Evolutionary conservation across 345 rosid genomes (phyloP), one percentile per base, ranked within the genome.

Genomic region (Nephelium lappaceum): DNA sequence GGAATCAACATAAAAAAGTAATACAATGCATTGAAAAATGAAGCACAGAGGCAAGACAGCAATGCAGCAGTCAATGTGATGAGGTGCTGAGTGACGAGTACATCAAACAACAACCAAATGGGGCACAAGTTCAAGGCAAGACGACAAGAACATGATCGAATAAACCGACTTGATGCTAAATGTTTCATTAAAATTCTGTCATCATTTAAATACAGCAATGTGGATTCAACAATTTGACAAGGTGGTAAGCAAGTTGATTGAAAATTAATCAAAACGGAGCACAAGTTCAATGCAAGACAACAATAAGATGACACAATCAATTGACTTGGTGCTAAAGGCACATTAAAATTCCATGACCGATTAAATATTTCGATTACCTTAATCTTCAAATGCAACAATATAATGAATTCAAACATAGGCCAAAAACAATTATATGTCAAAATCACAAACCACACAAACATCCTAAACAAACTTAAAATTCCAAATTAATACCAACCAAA

Each of bases 361-460:
- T 27, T 36, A 31, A 68, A 8, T 49, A 27, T 19, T 19, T 11
- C 19, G 5, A 51, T 49, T 8, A 38, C 10, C 62, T 49, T n/a
- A 75, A 74, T 74, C 12, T 39, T 73, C 65, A 18, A 72, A 55
- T 9, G 47, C 23, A 55, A 74, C 39, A 41, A 25, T 18, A 11
- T 19, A 11, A 47, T 45, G 36, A 43, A 63, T 49, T 24, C 14
- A 27, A 23, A 75, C 12, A 68, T 19, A 42, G 72, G 27, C 55
- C 23, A 19, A 53, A 53, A n/a, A n/a, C 58, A 15, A 53, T 53
- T 5, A 68, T 47, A 45, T 39, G 38, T 36, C 7, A 5, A 11
- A 73, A 27, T 57, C 61, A 45, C 5, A 42, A 58, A 21, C 41
- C 14, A 73, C 19, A 36, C 10, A 16, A 49, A 64, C 21, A 51